phyloP scores from a whole-genome alignment of 1,284 basidiomycete genomes.

The Melanopsichium pennsylvanicum region DNA sequence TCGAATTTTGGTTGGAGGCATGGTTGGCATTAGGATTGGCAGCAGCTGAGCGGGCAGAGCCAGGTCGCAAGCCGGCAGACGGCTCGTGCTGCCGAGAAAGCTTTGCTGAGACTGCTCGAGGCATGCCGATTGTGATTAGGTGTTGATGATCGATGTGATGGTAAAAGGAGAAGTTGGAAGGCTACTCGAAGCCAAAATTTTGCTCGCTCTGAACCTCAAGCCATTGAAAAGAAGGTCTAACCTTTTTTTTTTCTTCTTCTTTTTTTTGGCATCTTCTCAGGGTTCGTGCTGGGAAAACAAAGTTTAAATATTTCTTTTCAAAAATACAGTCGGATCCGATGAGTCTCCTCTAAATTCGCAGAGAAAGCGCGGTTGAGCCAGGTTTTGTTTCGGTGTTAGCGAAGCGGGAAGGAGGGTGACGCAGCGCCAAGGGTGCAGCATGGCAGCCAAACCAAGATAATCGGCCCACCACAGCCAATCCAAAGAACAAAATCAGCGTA shows the following conservation, averaged over 20 bases:
- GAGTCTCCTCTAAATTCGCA: neutral
- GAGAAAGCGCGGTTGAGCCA: constrained; percentile 19
- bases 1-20: constrained; percentile 60
- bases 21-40: constrained; percentile 20
- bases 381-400: too few relatives aligned
- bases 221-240: neutral
- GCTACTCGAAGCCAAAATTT: too few relatives aligned
- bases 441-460: too few relatives aligned
- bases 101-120: constrained; percentile 84
- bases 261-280: neutral
- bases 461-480: too few relatives aligned
- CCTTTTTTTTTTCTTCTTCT: neutral
- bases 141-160: constrained; percentile 11
- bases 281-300: neutral
- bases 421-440: constrained; percentile 2
- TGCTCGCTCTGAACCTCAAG: neutral
- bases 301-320: neutral
- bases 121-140: too few relatives aligned
- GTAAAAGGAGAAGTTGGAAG: constrained; percentile 3
- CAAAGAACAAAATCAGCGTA: too few relatives aligned
- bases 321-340: constrained; percentile 2
- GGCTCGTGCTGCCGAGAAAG: constrained; percentile 80
- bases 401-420: constrained; percentile 6
- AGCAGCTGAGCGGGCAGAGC: constrained; percentile 68
- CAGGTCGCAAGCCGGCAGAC: constrained; percentile 70